A percentile compares a stretch with the other conserved stretches of the same genome.
Conservation (phyloP, 495 filamentous ascomycete species). For the Corynascus novoguineensis region DNA sequence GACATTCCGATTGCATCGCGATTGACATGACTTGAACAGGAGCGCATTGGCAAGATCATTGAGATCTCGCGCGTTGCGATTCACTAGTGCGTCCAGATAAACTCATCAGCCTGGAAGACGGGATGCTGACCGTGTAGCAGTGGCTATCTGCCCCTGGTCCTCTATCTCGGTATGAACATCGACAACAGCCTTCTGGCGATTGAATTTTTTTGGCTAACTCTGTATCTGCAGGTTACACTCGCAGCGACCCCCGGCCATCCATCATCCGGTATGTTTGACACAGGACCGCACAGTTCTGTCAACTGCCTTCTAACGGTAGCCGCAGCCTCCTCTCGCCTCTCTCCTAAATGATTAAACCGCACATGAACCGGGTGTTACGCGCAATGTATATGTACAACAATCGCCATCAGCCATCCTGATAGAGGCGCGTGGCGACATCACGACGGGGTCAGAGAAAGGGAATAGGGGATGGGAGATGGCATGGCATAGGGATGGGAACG, state of each 20-base stretch:
- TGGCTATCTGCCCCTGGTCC: conserved; percentile 92
- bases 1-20: background rate
- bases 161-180: conserved; percentile 78
- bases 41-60: conserved; percentile 92
- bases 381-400: conserved; percentile 20
- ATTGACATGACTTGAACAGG: conserved; percentile 47
- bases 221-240: conserved; percentile 68
- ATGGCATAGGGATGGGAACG: background rate
- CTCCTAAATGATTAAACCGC: conserved; percentile 38
- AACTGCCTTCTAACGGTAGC: conserved; percentile 7
- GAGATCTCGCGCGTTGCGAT: conserved; percentile 92
- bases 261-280: conserved; percentile 68
- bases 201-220: conserved; percentile 24
- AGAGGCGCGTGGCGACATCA: background rate
- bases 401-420: background rate
- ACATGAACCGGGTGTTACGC: background rate
- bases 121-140: conserved; percentile 48
- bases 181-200: background rate
- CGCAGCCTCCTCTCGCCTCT: conserved; percentile 68
- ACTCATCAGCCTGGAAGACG: conserved; percentile 1
- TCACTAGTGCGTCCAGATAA: conserved; percentile 67
- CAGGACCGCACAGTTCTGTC: background rate
- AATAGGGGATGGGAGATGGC: background rate
- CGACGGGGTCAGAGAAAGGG: background rate
- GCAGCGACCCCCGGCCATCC: conserved; percentile 86